phyloP scores from a whole-genome alignment of 768 basidiomycete species.

The Neoboletus magnificus region DNA sequence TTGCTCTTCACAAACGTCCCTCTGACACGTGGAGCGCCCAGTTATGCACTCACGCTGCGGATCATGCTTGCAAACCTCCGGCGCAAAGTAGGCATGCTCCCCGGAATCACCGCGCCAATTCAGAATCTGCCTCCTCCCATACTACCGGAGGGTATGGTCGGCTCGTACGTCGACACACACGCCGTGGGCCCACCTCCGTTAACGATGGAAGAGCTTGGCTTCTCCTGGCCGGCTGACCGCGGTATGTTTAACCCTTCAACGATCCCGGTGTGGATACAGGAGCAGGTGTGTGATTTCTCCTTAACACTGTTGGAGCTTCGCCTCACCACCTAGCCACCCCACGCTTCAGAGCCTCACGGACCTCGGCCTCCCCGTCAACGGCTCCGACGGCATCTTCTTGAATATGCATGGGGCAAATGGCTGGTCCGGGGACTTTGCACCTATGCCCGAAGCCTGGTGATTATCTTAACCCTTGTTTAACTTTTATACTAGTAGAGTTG shows the following conservation, averaged over 20 bases:
- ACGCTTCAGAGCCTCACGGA: conserved; percentile 72
- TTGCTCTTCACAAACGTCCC: background rate
- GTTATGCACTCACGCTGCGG: conserved; percentile 86
- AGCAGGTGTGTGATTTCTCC: conserved; percentile 57
- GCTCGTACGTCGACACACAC: conserved; percentile 53
- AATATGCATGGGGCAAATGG: conserved; percentile 67
- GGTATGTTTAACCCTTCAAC: conserved; percentile 73
- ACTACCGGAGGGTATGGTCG: conserved; percentile 56
- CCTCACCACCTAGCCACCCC: background rate
- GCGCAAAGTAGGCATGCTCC: conserved; percentile 74
- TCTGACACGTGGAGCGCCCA: conserved; percentile 28
- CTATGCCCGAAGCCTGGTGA: conserved; percentile 86
- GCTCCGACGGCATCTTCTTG: conserved; percentile 87
- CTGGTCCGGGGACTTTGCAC: conserved; percentile 71
- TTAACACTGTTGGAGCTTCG: background rate
- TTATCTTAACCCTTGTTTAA: conserved; percentile 13
- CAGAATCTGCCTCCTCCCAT: conserved; percentile 52
- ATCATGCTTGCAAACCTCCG: conserved; percentile 92
- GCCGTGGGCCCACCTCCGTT: conserved; percentile 55
- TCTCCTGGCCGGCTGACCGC: conserved; percentile 63
- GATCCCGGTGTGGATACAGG: conserved; percentile 90
- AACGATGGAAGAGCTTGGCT: conserved; percentile 83
- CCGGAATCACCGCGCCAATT: conserved; percentile 45
- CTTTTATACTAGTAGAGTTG: conserved; percentile 24
- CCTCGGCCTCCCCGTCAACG: conserved; percentile 87